These are phyloP conservation scores for Apiotrichum montevideense DNA, from an alignment of 1,284 basidiomycete species.

Conservation along the genomic window DNA sequence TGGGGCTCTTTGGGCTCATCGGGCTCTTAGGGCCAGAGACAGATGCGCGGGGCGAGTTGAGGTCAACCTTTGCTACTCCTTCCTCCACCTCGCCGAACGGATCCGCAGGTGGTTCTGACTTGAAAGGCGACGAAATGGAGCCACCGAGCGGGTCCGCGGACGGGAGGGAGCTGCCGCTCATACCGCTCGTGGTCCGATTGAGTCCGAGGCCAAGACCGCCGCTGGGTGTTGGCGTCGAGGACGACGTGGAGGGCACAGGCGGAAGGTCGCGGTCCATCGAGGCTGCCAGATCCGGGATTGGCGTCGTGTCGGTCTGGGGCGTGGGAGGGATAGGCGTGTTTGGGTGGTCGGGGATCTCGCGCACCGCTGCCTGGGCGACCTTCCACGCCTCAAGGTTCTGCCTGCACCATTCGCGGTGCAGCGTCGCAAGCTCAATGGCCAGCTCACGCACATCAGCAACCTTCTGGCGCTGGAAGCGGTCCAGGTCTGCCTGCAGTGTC, in stretches of 20 bases:
- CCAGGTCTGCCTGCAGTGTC: conserved; percentile 94
- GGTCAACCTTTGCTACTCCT: neutral
- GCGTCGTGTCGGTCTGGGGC: neutral
- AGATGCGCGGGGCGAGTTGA: neutral
- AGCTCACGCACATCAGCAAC: conserved; percentile 91
- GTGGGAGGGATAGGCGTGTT: conserved; percentile 51
- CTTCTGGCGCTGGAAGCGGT: conserved; percentile 97
- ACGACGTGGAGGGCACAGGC: conserved; percentile 5
- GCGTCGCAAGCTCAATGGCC: conserved; percentile 79
- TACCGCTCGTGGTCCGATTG: too few relatives aligned
- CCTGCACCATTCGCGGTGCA: conserved; percentile 91
- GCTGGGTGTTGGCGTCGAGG: neutral
- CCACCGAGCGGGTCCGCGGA: neutral
- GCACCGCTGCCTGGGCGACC: conserved; percentile 84
- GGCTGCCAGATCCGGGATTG: neutral
- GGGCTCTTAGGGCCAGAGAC: too few relatives aligned
- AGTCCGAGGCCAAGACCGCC: too few relatives aligned
- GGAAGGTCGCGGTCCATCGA: conserved; percentile 16
- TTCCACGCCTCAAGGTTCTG: conserved; percentile 98
- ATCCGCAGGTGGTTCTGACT: neutral
- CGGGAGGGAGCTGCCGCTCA: neutral
- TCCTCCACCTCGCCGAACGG: neutral
- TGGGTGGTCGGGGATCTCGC: conserved; percentile 79
- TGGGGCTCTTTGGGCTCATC: too few relatives aligned
- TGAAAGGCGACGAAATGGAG: conserved; percentile 4